phyloP scores from a whole-genome alignment of 2,329 filamentous ascomycete genomes.

The Aspergillus sp. region DNA sequence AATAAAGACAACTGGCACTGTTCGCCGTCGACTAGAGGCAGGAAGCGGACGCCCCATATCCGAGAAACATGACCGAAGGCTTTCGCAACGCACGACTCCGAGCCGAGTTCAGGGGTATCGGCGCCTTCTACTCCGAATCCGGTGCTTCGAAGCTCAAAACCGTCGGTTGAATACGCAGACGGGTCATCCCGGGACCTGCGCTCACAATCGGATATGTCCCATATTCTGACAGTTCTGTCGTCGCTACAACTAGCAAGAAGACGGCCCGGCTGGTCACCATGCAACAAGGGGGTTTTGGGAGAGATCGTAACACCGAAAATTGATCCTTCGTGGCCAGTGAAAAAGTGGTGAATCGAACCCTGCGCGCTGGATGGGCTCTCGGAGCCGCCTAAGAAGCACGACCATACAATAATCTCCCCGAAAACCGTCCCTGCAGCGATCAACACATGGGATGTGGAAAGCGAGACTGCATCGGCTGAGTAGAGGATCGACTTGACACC shows the following conservation, averaged over 20 bases:
- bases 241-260: conserved; percentile 91
- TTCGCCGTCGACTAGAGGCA: conserved; percentile 23
- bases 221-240: conserved; percentile 78
- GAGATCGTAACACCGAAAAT: conserved; percentile 86
- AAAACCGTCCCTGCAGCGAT: conserved; percentile 88
- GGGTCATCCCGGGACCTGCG: conserved; percentile 19
- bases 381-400: conserved; percentile 40
- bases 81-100: conserved; percentile 51
- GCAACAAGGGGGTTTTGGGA: conserved; percentile 34
- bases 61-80: conserved; percentile 80
- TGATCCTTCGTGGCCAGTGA: conserved; percentile 74
- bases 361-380: conserved; percentile 11
- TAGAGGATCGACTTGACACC: conserved; percentile 73
- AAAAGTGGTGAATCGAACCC: conserved; percentile 45
- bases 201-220: conserved; percentile 61
- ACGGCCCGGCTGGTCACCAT: conserved; percentile 37
- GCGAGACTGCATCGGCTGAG: conserved; percentile 64
- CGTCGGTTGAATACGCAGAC: conserved; percentile 28
- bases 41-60: conserved; percentile 78
- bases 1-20: conserved; percentile 44
- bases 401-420: conserved; percentile 88
- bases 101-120: conserved; percentile 23
- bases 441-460: conserved; percentile 51
- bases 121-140: conserved; percentile 47
- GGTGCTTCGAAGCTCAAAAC: conserved; percentile 44